A percentile compares a stretch with the other conserved stretches of the same genome.
phyloP scores from a whole-genome alignment of 805 yeast species.

The Wickerhamiella lipophila region DNA sequence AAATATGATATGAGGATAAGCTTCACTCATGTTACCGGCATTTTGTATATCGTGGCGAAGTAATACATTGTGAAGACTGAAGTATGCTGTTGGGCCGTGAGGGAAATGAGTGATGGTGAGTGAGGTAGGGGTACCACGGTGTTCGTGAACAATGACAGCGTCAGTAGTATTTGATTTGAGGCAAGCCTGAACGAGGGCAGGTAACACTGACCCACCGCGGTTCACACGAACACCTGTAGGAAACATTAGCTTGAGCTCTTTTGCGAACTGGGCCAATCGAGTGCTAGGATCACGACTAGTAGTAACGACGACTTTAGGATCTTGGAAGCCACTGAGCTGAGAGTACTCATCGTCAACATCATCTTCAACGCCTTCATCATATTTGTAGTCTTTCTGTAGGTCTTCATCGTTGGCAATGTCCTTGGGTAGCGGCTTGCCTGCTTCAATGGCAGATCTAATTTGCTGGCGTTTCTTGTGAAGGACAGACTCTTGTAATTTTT shows the following conservation, averaged over 20 bases:
- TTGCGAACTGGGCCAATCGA: constrained; percentile 76
- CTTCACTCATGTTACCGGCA: constrained; percentile 80
- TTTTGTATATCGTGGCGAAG: constrained; percentile 83
- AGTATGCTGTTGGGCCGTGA: constrained; percentile 93
- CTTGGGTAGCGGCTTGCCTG: constrained; percentile 80
- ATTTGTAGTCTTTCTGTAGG: constrained; percentile 68
- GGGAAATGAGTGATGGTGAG: constrained; percentile 90
- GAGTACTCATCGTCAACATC: constrained; percentile 84
- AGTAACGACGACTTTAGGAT: constrained; percentile 84
- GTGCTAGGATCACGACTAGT: constrained; percentile 88
- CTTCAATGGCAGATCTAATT: constrained; percentile 74
- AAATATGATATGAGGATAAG: constrained; percentile 85
- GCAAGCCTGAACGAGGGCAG: constrained; percentile 74
- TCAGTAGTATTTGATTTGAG: constrained; percentile 72
- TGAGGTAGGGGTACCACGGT: constrained; percentile 95
- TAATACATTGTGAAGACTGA: constrained; percentile 88
- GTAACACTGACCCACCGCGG: constrained; percentile 84
- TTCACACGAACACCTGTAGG: constrained; percentile 83
- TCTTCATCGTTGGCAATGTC: constrained; percentile 80
- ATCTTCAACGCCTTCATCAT: constrained; percentile 60
- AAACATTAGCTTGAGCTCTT: constrained; percentile 77
- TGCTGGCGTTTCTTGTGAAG: constrained; percentile 77
- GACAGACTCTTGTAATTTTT: constrained; percentile 79
- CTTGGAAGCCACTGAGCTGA: constrained; percentile 72
- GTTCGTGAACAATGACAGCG: constrained; percentile 79